These are phyloP conservation scores for Linderniella brevidens DNA, from an alignment of 257 asterid species.

Conservation along the genomic window DNA sequence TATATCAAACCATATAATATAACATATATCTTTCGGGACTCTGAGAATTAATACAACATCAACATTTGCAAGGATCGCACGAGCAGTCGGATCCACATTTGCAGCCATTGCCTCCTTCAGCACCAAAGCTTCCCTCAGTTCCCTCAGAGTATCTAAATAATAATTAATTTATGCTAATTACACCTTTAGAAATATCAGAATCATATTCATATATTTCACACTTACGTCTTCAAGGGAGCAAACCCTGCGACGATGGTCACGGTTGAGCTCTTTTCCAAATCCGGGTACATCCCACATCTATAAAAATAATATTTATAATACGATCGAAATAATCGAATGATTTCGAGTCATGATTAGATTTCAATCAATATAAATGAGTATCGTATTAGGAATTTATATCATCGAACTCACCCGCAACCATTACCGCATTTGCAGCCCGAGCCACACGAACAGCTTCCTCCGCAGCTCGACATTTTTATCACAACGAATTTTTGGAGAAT, in stretches of 20 bases:
- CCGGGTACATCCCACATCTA: conserved; percentile 27
- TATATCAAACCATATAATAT: no score
- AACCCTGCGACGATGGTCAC: conserved; percentile 22
- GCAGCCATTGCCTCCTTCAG: conserved; percentile 41
- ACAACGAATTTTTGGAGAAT: not conserved
- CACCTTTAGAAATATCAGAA: not conserved
- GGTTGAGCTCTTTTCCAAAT: conserved; percentile 22
- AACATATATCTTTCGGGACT: not conserved
- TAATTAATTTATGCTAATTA: not conserved
- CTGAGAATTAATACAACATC: conserved; percentile 1
- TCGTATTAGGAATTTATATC: not conserved
- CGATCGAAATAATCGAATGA: not conserved
- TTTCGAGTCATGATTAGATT: not conserved
- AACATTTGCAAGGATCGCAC: conserved; percentile 35
- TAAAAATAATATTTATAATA: no score
- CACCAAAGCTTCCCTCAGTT: conserved; percentile 17
- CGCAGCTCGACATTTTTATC: conserved; percentile 15
- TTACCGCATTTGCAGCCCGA: conserved; percentile 29
- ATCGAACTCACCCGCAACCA: conserved; percentile 17
- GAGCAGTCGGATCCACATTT: conserved; percentile 35
- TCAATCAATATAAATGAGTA: conserved; percentile 1
- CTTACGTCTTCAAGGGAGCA: conserved; percentile 25
- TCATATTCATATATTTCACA: not conserved
- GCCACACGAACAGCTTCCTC: conserved; percentile 15
- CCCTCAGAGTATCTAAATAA: conserved; percentile 17